Base-by-base conservation (phyloP, 2,329 filamentous ascomycete genomes). In the Aspergillus pseudoviridinutans region DNA sequence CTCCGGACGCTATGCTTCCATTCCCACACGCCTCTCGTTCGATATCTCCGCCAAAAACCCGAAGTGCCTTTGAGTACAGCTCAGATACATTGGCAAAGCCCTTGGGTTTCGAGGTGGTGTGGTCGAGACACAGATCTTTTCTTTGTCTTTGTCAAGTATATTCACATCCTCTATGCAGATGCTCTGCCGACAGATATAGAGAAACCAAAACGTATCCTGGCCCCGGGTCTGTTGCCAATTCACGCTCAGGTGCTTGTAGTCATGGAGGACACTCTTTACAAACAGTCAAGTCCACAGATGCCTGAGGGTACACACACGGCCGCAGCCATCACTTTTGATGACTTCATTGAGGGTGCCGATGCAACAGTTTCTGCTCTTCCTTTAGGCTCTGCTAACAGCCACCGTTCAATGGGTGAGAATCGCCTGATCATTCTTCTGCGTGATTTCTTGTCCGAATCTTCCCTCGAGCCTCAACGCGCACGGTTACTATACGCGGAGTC, bases 71-170 rank as follows among this genome's bases (percentile, higher is more conserved):
- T 92, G 42, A 83, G 87, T 29, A 85, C 89, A 4, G 82, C 85
- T 29, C 85, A 87, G 62, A 87, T 96, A n/a, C 80, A 87, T 47
- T 97, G 92, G 92, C 86, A 89, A 66, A 90, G 91, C 1, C 86
- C 87, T 0, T 97, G 92, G 92, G 80, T 90, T 7, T 85, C 88
- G 42, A 85, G 91, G 59, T 97, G 92, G 92, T 88, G 86, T 60
- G 92, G 92, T 14, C 85, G 87, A 2, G 92, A 96, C 66, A 95
- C 89, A 3, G 92, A 96, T 68, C 79, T 97, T 35, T 91, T 96
- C 70, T 96, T 93, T 75, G 88, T 95, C 49, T 97, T 97, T 68
- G 85, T 87, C 76, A 96, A 96, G 74, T 88, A 94, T 70, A 95
- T 89, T 66, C 89, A 93, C 71, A 82, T 93, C 22, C 79, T 97